These are phyloP conservation scores for Lasiodiplodia sp. DNA, from an alignment of 2,329 filamentous ascomycete species.

Conservation along the genomic window DNA sequence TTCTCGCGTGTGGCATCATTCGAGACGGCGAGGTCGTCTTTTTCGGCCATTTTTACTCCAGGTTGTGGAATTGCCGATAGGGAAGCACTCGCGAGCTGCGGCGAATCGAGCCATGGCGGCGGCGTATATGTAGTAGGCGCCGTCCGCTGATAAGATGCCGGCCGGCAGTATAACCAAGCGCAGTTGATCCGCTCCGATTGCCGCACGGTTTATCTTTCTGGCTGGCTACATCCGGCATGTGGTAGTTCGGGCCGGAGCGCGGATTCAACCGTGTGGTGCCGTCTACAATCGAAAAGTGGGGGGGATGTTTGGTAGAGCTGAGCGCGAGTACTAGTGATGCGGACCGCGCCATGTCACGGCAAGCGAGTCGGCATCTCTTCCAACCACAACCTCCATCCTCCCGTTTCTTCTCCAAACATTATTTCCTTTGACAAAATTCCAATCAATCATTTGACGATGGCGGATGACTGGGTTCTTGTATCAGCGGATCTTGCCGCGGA, in stretches of 20 bases:
- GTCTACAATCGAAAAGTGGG: slow-evolving; percentile 13
- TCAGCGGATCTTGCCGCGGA: not conserved
- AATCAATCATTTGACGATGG: not conserved
- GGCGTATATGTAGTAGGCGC: not conserved
- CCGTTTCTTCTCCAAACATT: too few species aligned
- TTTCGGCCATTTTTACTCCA: slow-evolving; percentile 5
- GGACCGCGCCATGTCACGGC: not conserved
- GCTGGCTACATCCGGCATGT: not conserved
- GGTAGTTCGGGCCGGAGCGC: not conserved
- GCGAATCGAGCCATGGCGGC: not conserved
- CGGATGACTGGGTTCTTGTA: slow-evolving; percentile 22
- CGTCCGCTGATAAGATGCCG: not conserved
- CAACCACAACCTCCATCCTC: not conserved
- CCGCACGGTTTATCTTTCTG: not conserved
- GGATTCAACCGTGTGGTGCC: slow-evolving; percentile 11
- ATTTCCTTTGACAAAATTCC: not conserved
- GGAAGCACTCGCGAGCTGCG: not conserved
- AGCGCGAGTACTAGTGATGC: not conserved
- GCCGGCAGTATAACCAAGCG: not conserved
- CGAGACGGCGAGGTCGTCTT: slow-evolving; percentile 3
- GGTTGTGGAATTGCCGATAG: not conserved
- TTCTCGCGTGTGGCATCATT: not conserved
- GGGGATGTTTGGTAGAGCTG: not conserved
- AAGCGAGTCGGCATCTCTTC: not conserved
- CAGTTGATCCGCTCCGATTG: not conserved